These are phyloP conservation scores for Escovopsis sp. DNA, from an alignment of 2,329 filamentous ascomycete genomes.

Conservation along the genomic window DNA sequence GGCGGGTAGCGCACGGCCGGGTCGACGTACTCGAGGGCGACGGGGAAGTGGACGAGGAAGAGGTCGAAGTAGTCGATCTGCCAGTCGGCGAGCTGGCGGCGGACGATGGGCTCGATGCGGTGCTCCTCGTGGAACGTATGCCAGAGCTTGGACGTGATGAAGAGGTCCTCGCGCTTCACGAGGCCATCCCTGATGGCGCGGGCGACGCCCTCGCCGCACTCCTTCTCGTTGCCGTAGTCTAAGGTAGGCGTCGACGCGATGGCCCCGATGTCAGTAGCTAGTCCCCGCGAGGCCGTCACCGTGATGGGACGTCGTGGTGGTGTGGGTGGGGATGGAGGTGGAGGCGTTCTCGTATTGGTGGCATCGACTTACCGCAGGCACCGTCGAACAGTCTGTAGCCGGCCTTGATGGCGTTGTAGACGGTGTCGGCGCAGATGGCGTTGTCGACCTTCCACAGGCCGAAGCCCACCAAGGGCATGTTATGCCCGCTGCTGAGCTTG, in stretches of 20 bases:
- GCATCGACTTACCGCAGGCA: constrained; percentile 33
- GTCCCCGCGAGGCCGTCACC: not conserved
- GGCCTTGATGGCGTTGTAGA: constrained; percentile 60
- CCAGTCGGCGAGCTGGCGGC: constrained; percentile 69
- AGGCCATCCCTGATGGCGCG: constrained; percentile 70
- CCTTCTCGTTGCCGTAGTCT: constrained; percentile 77
- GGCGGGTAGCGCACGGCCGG: constrained; percentile 67
- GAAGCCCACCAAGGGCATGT: constrained; percentile 66
- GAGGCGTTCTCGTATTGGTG: no score
- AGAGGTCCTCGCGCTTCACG: constrained; percentile 74
- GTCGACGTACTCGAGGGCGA: constrained; percentile 74
- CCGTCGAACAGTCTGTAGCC: constrained; percentile 48
- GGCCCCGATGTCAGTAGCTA: not conserved
- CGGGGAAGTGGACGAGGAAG: constrained; percentile 80
- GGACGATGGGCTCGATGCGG: constrained; percentile 59
- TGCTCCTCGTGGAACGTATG: constrained; percentile 78
- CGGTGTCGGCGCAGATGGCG: constrained; percentile 54
- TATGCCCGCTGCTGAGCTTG: constrained; percentile 49
- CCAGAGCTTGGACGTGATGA: constrained; percentile 89
- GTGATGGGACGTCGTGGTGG: not conserved
- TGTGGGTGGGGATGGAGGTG: not conserved
- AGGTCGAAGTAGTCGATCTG: constrained; percentile 82
- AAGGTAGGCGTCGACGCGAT: not conserved
- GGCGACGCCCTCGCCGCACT: constrained; percentile 61
- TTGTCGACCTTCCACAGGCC: constrained; percentile 76